Conservation (phyloP, 2,329 filamentous ascomycete genomes). For the Alternaria triticimaculans region DNA sequence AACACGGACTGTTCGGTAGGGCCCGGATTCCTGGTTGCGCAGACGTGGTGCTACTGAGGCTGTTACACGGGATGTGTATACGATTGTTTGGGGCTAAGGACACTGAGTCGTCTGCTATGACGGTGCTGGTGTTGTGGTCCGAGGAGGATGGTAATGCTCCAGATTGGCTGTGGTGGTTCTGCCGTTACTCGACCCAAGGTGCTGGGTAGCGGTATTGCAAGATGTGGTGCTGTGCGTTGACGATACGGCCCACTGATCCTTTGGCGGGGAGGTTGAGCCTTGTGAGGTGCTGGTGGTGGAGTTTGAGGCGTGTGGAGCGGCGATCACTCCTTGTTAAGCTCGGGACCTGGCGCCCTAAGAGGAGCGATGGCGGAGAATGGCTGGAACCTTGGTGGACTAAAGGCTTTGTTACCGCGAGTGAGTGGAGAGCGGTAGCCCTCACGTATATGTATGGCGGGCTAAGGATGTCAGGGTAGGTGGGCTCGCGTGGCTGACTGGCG, state of each 20-base stretch:
- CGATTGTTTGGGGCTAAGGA: constrained; percentile 43
- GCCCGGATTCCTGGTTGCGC: constrained; percentile 56
- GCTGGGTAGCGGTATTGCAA: constrained; percentile 37
- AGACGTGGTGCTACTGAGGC: constrained; percentile 53
- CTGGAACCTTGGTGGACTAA: constrained; percentile 54
- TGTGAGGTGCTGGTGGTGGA: constrained; percentile 40
- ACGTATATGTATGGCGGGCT: constrained; percentile 54
- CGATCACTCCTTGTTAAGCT: constrained; percentile 60
- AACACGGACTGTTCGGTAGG: constrained; percentile 47
- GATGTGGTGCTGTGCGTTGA: constrained; percentile 46
- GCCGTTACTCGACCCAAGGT: constrained; percentile 31
- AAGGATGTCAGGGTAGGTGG: constrained; percentile 46
- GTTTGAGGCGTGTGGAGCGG: constrained; percentile 49
- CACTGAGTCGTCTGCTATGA: constrained; percentile 35
- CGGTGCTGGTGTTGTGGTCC: constrained; percentile 38
- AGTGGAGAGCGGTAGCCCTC: constrained; percentile 50
- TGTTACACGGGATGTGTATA: constrained; percentile 48
- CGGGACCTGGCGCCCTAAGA: constrained; percentile 53
- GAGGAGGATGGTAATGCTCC: constrained; percentile 24
- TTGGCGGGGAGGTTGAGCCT: constrained; percentile 23
- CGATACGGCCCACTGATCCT: constrained; percentile 27
- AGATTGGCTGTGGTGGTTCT: constrained; percentile 34
- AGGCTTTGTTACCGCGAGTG: constrained; percentile 48
- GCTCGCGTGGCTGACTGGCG: constrained; percentile 53
- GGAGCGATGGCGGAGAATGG: constrained; percentile 54